Conservation (phyloP, 2,329 filamentous ascomycete genomes). For the Mycosphaerella arachidis region DNA sequence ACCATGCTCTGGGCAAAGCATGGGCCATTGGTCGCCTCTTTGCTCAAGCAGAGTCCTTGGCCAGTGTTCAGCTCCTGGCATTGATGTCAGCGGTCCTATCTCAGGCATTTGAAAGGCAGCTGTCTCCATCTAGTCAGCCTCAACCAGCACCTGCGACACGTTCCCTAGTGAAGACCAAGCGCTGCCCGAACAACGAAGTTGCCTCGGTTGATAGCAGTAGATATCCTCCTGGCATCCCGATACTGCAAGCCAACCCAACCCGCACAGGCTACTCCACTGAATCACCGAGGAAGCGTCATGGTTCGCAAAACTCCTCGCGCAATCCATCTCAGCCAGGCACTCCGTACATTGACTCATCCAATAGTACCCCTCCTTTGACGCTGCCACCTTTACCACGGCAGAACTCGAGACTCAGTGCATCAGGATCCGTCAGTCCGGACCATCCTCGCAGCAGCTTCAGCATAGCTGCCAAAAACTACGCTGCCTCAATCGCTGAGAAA, state of each 20-base stretch:
- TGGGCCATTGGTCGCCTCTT: conserved; percentile 57
- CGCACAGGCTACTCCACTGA: conserved; percentile 9
- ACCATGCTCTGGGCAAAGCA: conserved; percentile 51
- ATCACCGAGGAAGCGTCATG: conserved; percentile 16
- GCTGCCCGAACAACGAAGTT: neutral
- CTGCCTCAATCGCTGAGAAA: conserved; percentile 33
- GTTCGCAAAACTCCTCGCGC: conserved; percentile 24
- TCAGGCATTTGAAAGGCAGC: conserved; percentile 36
- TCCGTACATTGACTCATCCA: conserved; percentile 27
- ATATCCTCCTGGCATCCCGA: conserved; percentile 8
- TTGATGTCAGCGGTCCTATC: conserved; percentile 59
- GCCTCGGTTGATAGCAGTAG: neutral
- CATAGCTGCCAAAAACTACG: conserved; percentile 31
- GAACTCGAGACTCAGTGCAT: conserved; percentile 21
- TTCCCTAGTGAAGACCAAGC: neutral
- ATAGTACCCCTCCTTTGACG: conserved; percentile 28
- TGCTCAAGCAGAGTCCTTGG: conserved; percentile 55
- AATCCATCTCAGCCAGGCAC: conserved; percentile 29
- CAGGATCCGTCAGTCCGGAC: conserved; percentile 31
- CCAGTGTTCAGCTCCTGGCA: conserved; percentile 63
- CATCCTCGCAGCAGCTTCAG: conserved; percentile 32
- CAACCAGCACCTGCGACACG: neutral
- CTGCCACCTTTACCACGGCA: conserved; percentile 22
- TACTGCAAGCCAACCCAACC: conserved; percentile 13
- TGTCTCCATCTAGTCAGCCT: neutral